phyloP scores from a whole-genome alignment of 1,284 basidiomycete genomes.

The Spongispora temasekensis region DNA sequence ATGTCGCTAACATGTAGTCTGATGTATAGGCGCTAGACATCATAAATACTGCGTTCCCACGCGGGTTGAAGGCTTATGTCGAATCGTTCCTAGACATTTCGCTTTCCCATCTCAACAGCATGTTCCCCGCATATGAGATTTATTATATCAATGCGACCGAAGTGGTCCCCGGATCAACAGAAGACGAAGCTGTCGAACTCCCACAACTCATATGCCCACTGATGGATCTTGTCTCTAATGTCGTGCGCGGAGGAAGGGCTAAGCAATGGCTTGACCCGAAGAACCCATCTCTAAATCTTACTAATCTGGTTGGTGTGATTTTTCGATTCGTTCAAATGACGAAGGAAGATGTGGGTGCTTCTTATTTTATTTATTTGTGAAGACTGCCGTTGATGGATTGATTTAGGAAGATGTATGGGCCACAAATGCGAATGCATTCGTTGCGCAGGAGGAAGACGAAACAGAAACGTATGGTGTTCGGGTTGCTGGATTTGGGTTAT shows the following conservation, averaged over 20 bases:
- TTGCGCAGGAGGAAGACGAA: constrained; percentile 95
- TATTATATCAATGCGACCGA: constrained; percentile 68
- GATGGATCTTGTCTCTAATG: constrained; percentile 76
- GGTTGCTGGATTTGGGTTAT: constrained; percentile 81
- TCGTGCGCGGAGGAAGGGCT: constrained; percentile 61
- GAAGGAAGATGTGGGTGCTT: constrained; percentile 73
- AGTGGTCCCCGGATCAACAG: constrained; percentile 61
- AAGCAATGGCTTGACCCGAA: constrained; percentile 58
- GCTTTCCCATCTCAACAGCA: constrained; percentile 63
- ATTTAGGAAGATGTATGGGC: constrained; percentile 88
- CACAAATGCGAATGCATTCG: constrained; percentile 86
- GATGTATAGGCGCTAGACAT: constrained; percentile 65
- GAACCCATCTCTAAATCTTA: constrained; percentile 44
- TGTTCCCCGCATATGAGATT: constrained; percentile 66
- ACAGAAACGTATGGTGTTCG: constrained; percentile 81
- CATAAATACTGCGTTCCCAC: constrained; percentile 77
- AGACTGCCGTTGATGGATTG: constrained; percentile 3
- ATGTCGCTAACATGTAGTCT: neutral
- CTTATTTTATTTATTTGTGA: constrained; percentile 1
- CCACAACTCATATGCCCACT: constrained; percentile 76
- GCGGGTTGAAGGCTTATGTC: constrained; percentile 61
- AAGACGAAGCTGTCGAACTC: constrained; percentile 79
- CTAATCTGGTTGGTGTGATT: constrained; percentile 57
- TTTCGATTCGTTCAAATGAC: constrained; percentile 88
- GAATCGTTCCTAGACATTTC: constrained; percentile 62